Evolutionary conservation across 148 eudicot genomes (phyloP).

Genomic region (Chenopodium suecicum): DNA sequence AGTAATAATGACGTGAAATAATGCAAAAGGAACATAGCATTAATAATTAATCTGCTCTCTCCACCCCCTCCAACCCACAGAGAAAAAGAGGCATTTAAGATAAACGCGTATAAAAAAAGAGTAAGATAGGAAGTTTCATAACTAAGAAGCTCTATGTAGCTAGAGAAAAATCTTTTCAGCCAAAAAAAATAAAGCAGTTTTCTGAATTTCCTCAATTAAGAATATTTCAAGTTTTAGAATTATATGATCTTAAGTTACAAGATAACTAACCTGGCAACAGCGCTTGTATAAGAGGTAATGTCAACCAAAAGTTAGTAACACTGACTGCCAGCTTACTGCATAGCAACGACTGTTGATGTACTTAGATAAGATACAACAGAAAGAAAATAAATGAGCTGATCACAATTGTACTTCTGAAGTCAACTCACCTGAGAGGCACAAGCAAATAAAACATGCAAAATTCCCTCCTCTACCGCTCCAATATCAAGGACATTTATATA

Average conservation of each 20-base stretch:
- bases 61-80: no score
- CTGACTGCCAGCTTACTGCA: constrained; percentile 69
- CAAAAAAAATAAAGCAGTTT: no score
- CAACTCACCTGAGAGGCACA: constrained; percentile 69
- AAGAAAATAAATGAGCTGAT: neutral
- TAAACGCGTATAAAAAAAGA: no score
- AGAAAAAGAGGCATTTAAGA: no score
- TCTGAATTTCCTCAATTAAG: no score
- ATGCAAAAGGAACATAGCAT: no score
- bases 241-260: constrained; percentile 13
- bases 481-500: constrained; percentile 59
- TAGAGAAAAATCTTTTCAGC: no score
- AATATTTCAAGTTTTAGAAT: neutral
- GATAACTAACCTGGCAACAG: constrained; percentile 64
- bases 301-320: constrained; percentile 63
- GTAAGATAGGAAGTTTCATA: no score
- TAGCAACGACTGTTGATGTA: constrained; percentile 53
- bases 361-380: constrained; percentile 25
- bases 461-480: constrained; percentile 66
- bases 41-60: no score
- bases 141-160: no score
- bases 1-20: no score
- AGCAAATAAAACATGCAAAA: constrained; percentile 74
- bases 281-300: constrained; percentile 79
- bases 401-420: neutral